These are phyloP conservation scores for Stachybotrys chartarum DNA, from an alignment of 2,329 filamentous ascomycete genomes.

Conservation along the genomic window DNA sequence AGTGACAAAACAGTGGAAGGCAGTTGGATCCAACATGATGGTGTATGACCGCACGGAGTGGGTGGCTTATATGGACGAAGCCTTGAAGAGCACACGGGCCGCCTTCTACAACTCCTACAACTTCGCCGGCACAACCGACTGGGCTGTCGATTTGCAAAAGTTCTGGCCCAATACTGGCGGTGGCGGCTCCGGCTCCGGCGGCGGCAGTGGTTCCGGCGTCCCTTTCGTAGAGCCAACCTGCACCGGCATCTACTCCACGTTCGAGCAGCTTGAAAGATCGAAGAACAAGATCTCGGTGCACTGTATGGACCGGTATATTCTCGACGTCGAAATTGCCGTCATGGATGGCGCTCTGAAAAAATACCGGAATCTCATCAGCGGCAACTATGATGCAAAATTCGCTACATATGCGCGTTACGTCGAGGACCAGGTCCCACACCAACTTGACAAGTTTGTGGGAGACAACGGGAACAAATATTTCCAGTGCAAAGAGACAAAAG, in stretches of 20 bases:
- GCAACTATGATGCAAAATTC: constrained; percentile 9
- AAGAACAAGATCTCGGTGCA: constrained; percentile 4
- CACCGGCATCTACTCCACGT: constrained; percentile 12
- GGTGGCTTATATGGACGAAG: constrained; percentile 14
- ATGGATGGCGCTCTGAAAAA: constrained; percentile 5
- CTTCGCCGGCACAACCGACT: constrained; percentile 15
- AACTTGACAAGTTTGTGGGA: constrained; percentile 6
- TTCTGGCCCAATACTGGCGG: background rate
- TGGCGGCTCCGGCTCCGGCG: background rate
- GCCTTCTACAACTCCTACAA: constrained; percentile 8
- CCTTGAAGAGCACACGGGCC: constrained; percentile 9
- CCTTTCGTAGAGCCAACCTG: background rate
- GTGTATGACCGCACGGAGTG: constrained; percentile 14
- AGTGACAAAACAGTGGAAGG: constrained; percentile 1
- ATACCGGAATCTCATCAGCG: constrained; percentile 6
- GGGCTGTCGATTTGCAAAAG: constrained; percentile 15
- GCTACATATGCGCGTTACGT: constrained; percentile 6
- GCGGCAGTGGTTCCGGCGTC: background rate
- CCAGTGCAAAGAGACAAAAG: constrained; percentile 5
- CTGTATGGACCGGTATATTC: constrained; percentile 6
- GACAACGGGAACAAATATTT: constrained; percentile 6
- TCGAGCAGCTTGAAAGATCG: constrained; percentile 8
- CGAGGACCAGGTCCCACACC: constrained; percentile 3
- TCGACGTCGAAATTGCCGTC: constrained; percentile 5
- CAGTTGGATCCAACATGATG: constrained; percentile 9